Evolutionary conservation across 1,284 basidiomycete genomes (phyloP), one percentile per base, ranked within the genome.

Genomic region (Coriolopsis trogii): DNA sequence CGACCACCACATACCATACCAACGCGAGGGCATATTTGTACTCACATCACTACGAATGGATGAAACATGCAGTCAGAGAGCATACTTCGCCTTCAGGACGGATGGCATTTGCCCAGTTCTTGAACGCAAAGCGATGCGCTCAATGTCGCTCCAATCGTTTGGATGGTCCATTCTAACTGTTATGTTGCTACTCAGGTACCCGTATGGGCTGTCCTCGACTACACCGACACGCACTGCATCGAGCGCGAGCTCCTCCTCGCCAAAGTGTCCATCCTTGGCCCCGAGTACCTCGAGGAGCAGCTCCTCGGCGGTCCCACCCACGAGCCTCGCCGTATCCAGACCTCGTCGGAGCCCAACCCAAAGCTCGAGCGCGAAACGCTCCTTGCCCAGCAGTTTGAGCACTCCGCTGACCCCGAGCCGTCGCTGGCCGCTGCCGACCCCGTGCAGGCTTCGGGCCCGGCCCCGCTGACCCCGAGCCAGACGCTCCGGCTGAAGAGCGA

Each of bases 151-250:
- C n/a, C n/a, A n/a, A n/a, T n/a, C n/a, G n/a, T n/a, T n/a, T n/a
- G n/a, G n/a, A n/a, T n/a, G n/a, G n/a, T n/a, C n/a, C n/a, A n/a
- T n/a, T n/a, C 21, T 13, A n/a, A 7, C 20, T 12, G n/a, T 8
- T 18, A 7, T 20, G 13, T 16, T 38, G 24, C 29, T 31, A 18
- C 28, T 3, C 58, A 95, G 93, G 93, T 98, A 30, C 95, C 94
- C 51, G 95, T 98, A 15, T 98, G 95, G 95, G 95, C 95, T 28
- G 95, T 98, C 21, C 78, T 98, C 52, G 94, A 98, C 73, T 98
- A 97, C 70, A 97, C 95, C 29, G 82, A 95, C 60, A 98, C 93
- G 23, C 85, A 82, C 53, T 90, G 67, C 58, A 68, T 70, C 49
- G 64, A 70, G 58, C 66, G 68, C 55, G 68, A 70, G 53, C 65